Conservation (phyloP, 352 stramenopile species). For the Phytopythium helicoides region DNA sequence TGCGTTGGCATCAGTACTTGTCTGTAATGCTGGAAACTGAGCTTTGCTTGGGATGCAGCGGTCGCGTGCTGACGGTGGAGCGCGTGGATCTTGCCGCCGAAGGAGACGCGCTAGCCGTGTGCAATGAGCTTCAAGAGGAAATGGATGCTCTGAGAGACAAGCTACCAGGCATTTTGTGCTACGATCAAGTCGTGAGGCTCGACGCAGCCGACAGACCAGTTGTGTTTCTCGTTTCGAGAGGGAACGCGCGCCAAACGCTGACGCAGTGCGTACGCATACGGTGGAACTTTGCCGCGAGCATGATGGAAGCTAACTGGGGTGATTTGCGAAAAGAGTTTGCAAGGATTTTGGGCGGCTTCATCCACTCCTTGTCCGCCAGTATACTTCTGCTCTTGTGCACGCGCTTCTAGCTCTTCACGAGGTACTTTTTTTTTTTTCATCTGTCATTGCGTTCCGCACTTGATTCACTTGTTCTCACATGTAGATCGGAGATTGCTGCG, state of each 20-base stretch:
- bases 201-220: neutral
- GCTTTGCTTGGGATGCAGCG: conserved; percentile 12
- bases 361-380: conserved; percentile 29
- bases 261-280: neutral
- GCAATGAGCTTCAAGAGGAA: conserved; percentile 14
- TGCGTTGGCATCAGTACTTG: conserved; percentile 7
- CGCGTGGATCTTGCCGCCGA: conserved; percentile 16
- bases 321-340: conserved; percentile 13
- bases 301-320: neutral
- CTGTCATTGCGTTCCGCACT: too few species aligned
- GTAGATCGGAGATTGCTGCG: conserved; percentile 23
- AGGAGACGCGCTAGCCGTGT: neutral
- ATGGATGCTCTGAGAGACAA: conserved; percentile 3
- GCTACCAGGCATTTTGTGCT: conserved; percentile 18
- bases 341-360: conserved; percentile 39
- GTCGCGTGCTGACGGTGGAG: conserved; percentile 24
- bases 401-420: conserved; percentile 31
- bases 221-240: conserved; percentile 1
- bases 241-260: neutral
- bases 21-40: neutral
- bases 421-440: conserved; percentile 15
- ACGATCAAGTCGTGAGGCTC: conserved; percentile 10
- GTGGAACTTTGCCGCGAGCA: neutral
- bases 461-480: too few species aligned
- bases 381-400: conserved; percentile 22